phyloP scores from a whole-genome alignment of 1,284 basidiomycete species.

The Schizophyllum commune region DNA sequence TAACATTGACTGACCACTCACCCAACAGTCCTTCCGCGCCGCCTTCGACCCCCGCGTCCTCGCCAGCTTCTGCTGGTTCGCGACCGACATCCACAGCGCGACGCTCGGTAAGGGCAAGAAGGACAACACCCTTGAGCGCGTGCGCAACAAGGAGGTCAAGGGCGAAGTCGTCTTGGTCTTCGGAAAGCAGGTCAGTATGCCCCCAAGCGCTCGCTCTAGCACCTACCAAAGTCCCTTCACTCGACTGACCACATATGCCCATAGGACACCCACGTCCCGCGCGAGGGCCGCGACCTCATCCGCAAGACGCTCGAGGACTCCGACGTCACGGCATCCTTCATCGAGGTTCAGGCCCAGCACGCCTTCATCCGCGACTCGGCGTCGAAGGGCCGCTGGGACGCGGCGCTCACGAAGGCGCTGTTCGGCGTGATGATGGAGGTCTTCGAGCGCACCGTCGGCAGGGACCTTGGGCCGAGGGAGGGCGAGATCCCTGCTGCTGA shows the following conservation, averaged over 20 bases:
- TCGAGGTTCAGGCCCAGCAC: conserved; percentile 91
- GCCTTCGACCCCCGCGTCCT: conserved; percentile 83
- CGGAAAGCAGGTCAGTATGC: conserved; percentile 79
- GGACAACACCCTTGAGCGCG: conserved; percentile 69
- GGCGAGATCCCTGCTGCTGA: conserved; percentile 41
- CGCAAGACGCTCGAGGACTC: conserved; percentile 76
- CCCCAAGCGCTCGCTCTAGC: neutral
- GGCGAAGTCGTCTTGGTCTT: conserved; percentile 91
- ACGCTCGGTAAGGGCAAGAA: conserved; percentile 80
- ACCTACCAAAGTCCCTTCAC: neutral
- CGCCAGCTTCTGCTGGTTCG: conserved; percentile 86
- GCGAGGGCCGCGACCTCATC: conserved; percentile 77
- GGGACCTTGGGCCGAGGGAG: conserved; percentile 69
- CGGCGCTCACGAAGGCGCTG: conserved; percentile 74
- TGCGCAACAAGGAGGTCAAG: conserved; percentile 72
- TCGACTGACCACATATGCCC: neutral
- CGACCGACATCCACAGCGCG: conserved; percentile 82
- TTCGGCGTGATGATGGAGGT: conserved; percentile 89
- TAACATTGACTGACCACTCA: neutral
- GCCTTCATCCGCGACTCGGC: conserved; percentile 89
- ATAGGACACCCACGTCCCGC: conserved; percentile 84
- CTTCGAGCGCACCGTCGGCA: conserved; percentile 80
- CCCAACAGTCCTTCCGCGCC: conserved; percentile 38
- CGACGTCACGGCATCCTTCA: conserved; percentile 62
- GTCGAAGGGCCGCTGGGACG: conserved; percentile 91